phyloP scores from a whole-genome alignment of 495 filamentous ascomycete species.

The Stereocaulon alpinum region DNA sequence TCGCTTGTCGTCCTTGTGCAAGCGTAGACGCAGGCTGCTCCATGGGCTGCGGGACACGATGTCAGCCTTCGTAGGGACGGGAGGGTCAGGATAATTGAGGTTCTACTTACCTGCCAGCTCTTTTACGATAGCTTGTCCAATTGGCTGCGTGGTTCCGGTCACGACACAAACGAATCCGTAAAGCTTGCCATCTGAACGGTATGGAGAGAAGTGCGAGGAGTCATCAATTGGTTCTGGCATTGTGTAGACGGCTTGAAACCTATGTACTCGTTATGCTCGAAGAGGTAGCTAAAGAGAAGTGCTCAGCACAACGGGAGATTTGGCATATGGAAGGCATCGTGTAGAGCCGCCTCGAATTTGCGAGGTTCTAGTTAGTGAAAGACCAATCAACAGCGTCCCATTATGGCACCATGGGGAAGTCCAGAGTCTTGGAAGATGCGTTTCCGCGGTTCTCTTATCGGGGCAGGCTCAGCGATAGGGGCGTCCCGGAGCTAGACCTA shows the following conservation, averaged over 20 bases:
- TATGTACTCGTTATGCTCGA: neutral
- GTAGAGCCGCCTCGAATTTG: too few species aligned
- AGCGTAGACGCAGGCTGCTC: slow-evolving; percentile 52
- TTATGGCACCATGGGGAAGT: neutral
- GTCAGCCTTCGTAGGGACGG: neutral
- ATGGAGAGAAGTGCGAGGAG: slow-evolving; percentile 40
- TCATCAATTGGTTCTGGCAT: slow-evolving; percentile 32
- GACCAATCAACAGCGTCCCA: too few species aligned
- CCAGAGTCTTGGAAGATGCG: neutral
- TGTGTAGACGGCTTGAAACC: neutral
- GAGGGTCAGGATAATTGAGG: neutral
- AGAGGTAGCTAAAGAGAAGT: neutral
- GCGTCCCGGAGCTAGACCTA: neutral
- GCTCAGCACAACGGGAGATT: neutral
- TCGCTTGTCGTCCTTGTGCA: slow-evolving; percentile 25
- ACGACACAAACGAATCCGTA: slow-evolving; percentile 56
- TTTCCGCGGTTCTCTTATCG: slow-evolving; percentile 5
- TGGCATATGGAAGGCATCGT: neutral
- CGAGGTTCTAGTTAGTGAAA: too few species aligned
- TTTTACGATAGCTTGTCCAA: slow-evolving; percentile 46
- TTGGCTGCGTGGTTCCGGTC: slow-evolving; percentile 46
- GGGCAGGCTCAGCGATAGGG: neutral
- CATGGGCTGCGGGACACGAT: slow-evolving; percentile 37
- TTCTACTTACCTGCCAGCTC: slow-evolving; percentile 43
- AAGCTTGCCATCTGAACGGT: slow-evolving; percentile 50